These are phyloP conservation scores for Talaromyces albobiverticillius DNA, from an alignment of 2,329 filamentous ascomycete genomes.

Conservation along the genomic window DNA sequence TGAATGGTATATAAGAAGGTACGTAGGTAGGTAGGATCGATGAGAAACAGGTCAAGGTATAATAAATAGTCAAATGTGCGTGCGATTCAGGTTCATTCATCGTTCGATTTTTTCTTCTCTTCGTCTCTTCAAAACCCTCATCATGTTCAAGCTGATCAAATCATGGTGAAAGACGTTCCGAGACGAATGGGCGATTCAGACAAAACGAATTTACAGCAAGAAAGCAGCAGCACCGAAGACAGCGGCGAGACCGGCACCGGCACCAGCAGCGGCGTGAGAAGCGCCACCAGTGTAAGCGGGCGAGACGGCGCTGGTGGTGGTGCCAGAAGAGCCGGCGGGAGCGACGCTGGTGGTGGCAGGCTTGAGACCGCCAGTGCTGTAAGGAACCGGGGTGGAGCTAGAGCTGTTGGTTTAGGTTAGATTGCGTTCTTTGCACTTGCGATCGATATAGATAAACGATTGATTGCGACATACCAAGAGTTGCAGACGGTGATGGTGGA, in stretches of 20 bases:
- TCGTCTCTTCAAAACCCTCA: too few relatives aligned
- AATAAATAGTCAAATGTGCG: too few relatives aligned
- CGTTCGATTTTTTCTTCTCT: too few relatives aligned
- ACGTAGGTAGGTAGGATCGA: too few relatives aligned
- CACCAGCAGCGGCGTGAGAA: conserved; percentile 45
- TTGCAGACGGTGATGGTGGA: conserved; percentile 51
- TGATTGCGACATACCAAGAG: conserved; percentile 43
- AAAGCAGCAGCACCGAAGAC: conserved; percentile 51
- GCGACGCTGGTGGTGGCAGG: conserved; percentile 21
- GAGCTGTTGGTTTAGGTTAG: neutral
- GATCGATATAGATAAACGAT: too few relatives aligned
- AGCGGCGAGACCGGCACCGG: conserved; percentile 52
- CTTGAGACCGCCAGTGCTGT: conserved; percentile 8
- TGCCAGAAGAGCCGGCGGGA: conserved; percentile 20
- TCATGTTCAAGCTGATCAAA: too few relatives aligned
- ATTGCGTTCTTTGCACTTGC: neutral
- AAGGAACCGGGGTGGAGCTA: conserved; percentile 9
- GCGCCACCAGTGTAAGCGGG: conserved; percentile 51
- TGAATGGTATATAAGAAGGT: too few relatives aligned
- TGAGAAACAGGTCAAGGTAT: too few relatives aligned
- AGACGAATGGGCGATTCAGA: too few relatives aligned
- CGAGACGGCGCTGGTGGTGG: conserved; percentile 15
- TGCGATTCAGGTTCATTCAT: too few relatives aligned
- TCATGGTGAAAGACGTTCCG: too few relatives aligned
- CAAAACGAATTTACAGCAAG: conserved; percentile 47